Base-by-base conservation (phyloP, 805 yeast species). In the Groenewaldozyma tartarivorans region DNA sequence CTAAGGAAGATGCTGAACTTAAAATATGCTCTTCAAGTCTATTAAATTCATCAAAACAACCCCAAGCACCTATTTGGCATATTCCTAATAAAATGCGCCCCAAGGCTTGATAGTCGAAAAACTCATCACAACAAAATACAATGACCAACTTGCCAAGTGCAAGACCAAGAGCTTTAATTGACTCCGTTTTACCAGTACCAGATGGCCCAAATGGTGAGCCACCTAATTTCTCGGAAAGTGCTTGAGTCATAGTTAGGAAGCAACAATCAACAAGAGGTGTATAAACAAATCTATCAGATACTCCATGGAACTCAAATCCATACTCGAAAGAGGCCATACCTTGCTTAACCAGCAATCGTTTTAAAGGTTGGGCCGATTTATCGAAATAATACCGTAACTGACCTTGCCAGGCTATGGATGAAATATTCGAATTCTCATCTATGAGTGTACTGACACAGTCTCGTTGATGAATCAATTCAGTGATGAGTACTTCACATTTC, bases 121-220 rank as follows among this genome's bases (percentile, higher is more conserved):
- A 64, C 38, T 88, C 95, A 52, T 90, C 97, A 63, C 97, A 90
- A 55, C 86, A 80, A 58, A 90, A 88, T 0, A 90, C 95, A 7
- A 82, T 57, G 0, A 86, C 95, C 73, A 77, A 74, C 43, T 76
- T 70, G 5, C 97, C 97, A 5, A 90, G 62, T 30, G 75, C 75
- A 33, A 76, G 76, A 1, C 92, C 96, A 22, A 88, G 63, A 0
- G 94, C 83, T 56, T 90, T 90, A 20, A 90, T 71, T 0, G 94
- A 72, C 56, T 90, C 97, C 0, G 97, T 90, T 55, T 90, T 90
- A 48, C 97, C 97, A 0, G 97, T 90, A 33, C 97, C 97, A 2
- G 97, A 96, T 1, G 97, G 96, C 0, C 97, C 97, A 58, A 81
- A 77, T 1, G 94, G 81, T 1, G 94, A 81, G 0, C 95, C 94